Conservation (phyloP, 352 stramenopile species). For the Phytopythium litorale region DNA sequence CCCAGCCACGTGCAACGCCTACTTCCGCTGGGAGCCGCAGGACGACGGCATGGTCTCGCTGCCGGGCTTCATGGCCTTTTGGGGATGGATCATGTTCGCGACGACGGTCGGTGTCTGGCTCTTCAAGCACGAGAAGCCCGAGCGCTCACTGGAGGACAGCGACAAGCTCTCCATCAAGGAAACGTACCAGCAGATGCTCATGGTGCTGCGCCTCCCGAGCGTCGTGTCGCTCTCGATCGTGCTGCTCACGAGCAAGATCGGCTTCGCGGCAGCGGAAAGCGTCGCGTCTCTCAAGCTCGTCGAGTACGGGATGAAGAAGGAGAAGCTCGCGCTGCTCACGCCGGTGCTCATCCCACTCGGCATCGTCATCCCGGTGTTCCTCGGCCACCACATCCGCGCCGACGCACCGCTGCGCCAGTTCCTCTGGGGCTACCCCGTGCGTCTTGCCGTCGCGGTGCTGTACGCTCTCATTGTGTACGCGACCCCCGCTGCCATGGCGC, state of each 20-base stretch:
- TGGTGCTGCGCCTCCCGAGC: slow-evolving; percentile 79
- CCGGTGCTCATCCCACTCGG: slow-evolving; percentile 86
- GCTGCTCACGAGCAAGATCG: slow-evolving; percentile 90
- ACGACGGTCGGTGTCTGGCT: slow-evolving; percentile 90
- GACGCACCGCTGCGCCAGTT: slow-evolving; percentile 74
- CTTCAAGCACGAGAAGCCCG: slow-evolving; percentile 89
- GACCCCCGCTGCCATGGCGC: slow-evolving; percentile 75
- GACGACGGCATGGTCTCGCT: slow-evolving; percentile 83
- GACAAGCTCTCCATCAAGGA: slow-evolving; percentile 83
- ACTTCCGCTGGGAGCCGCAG: slow-evolving; percentile 66
- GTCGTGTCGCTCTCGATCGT: slow-evolving; percentile 86
- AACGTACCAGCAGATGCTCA: slow-evolving; percentile 90
- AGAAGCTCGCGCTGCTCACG: slow-evolving; percentile 86
- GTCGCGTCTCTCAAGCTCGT: slow-evolving; percentile 92
- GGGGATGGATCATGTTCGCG: slow-evolving; percentile 91
- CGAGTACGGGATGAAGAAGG: slow-evolving; percentile 91
- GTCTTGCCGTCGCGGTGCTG: slow-evolving; percentile 76
- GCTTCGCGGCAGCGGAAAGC: slow-evolving; percentile 89
- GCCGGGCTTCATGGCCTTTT: slow-evolving; percentile 91
- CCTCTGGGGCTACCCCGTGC: slow-evolving; percentile 80
- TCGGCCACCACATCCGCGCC: slow-evolving; percentile 69
- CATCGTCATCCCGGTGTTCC: slow-evolving; percentile 84
- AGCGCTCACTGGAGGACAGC: slow-evolving; percentile 24
- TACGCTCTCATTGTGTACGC: slow-evolving; percentile 82
- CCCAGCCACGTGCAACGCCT: slow-evolving; percentile 86